A percentile compares a stretch with the other conserved stretches of the same genome.
phyloP scores from a whole-genome alignment of 169 alveolate genomes.

The Blepharisma undulans region DNA sequence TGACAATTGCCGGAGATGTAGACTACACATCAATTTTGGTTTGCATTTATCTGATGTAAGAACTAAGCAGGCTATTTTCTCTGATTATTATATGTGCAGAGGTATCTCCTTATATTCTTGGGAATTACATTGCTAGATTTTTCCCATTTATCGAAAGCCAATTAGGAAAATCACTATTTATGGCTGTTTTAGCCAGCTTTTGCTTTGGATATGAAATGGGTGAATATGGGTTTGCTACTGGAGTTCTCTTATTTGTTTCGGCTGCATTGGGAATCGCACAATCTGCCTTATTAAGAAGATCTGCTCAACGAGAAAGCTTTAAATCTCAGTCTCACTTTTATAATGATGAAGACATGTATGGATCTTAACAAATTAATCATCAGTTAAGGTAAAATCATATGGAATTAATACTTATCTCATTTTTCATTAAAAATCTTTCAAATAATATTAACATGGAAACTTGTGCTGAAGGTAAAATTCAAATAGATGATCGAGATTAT shows the following conservation, averaged over 20 bases:
- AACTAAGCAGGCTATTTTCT: background rate
- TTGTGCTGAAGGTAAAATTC: background rate
- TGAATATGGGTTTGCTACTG: background rate
- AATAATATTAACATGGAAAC: background rate
- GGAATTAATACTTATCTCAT: background rate
- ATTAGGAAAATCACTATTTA: background rate
- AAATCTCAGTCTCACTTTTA: background rate
- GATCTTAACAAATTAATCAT: background rate
- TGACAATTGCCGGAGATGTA: background rate
- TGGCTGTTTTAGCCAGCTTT: background rate
- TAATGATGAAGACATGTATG: background rate
- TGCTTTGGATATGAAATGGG: conserved; percentile 29
- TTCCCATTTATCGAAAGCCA: background rate
- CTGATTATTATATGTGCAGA: background rate
- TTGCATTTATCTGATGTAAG: conserved; percentile 2
- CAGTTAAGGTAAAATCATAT: background rate
- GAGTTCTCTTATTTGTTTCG: background rate
- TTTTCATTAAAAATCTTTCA: background rate
- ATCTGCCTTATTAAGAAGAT: background rate
- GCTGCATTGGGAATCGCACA: background rate
- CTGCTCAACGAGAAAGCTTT: background rate
- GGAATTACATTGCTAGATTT: conserved; percentile 3
- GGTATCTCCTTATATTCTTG: background rate
- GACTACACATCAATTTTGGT: background rate
- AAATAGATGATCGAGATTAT: background rate